phyloP scores from a whole-genome alignment of 2,329 filamentous ascomycete species.

The Stemphylium vesicarium region DNA sequence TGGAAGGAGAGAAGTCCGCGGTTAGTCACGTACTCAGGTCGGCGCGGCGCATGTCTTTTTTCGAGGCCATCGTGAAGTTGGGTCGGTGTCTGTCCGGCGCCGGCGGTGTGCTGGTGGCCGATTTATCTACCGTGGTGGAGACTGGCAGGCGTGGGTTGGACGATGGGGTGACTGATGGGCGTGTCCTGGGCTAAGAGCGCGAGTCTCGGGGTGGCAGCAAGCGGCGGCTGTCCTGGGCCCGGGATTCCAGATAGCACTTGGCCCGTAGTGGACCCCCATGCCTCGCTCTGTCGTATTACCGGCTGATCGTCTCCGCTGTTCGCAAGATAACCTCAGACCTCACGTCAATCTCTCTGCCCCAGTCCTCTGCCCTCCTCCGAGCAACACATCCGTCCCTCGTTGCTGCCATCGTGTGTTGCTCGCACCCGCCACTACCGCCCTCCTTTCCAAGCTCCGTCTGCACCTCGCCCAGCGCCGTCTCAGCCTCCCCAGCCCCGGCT shows the following conservation, averaged over 20 bases:
- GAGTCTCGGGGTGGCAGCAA: neutral
- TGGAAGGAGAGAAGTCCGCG: neutral
- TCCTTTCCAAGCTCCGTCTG: neutral
- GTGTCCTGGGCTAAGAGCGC: constrained; percentile 4
- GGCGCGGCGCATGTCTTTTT: constrained; percentile 76
- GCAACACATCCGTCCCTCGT: constrained; percentile 7
- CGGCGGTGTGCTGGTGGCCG: constrained; percentile 22
- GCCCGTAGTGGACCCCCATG: constrained; percentile 11
- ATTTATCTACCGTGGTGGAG: constrained; percentile 14
- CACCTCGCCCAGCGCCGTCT: constrained; percentile 1
- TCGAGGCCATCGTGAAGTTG: constrained; percentile 64
- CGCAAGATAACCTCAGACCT: constrained; percentile 20
- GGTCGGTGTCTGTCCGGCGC: neutral
- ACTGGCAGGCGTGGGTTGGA: constrained; percentile 19
- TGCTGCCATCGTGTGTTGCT: constrained; percentile 10
- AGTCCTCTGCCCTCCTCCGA: constrained; percentile 11
- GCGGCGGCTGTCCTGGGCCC: neutral
- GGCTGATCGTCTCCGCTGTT: constrained; percentile 20
- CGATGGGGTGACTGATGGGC: constrained; percentile 14
- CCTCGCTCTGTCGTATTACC: constrained; percentile 12
- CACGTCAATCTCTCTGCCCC: constrained; percentile 6
- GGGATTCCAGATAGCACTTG: constrained; percentile 1
- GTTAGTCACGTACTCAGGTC: constrained; percentile 68
- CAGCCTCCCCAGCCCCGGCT: constrained; percentile 20
- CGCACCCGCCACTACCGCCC: constrained; percentile 16